Percentiles rank a stretch among this genome's conserved stretches.
phyloP scores from a whole-genome alignment of 1,139 yeast species.

The Candida sp. region DNA sequence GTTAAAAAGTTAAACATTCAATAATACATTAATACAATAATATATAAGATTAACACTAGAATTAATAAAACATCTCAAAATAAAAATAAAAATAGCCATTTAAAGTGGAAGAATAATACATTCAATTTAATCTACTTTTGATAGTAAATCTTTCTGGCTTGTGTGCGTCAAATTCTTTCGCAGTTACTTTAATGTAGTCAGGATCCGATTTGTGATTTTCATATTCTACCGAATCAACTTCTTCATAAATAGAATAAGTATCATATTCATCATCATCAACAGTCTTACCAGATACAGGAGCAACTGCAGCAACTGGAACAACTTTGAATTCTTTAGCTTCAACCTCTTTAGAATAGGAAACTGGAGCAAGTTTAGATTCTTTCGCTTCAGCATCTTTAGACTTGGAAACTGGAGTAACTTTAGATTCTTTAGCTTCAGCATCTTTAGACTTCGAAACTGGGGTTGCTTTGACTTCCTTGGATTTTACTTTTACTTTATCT shows the following conservation, averaged over 20 bases:
- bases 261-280: constrained; percentile 26
- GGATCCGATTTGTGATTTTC: constrained; percentile 45
- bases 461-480: constrained; percentile 1
- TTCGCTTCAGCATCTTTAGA: constrained; percentile 5
- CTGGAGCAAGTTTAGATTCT: constrained; percentile 4
- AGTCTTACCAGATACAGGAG: constrained; percentile 8
- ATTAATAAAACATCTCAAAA: constrained; percentile 1
- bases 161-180: constrained; percentile 31
- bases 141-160: constrained; percentile 9
- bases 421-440: too few species aligned
- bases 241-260: constrained; percentile 46
- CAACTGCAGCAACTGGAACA: constrained; percentile 11
- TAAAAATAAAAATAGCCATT: constrained; percentile 2
- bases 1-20: too few species aligned
- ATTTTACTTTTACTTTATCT: constrained; percentile 8
- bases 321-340: too few species aligned
- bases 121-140: neutral
- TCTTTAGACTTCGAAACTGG: constrained; percentile 8
- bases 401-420: constrained; percentile 5
- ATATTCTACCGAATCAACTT: constrained; percentile 47
- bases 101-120: neutral
- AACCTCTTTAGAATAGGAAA: constrained; percentile 7
- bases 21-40: too few species aligned
- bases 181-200: constrained; percentile 44
- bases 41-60: too few species aligned